Evolutionary conservation across 2,329 filamentous ascomycete genomes (phyloP).

Genomic region (Nigrospora osmanthi): DNA sequence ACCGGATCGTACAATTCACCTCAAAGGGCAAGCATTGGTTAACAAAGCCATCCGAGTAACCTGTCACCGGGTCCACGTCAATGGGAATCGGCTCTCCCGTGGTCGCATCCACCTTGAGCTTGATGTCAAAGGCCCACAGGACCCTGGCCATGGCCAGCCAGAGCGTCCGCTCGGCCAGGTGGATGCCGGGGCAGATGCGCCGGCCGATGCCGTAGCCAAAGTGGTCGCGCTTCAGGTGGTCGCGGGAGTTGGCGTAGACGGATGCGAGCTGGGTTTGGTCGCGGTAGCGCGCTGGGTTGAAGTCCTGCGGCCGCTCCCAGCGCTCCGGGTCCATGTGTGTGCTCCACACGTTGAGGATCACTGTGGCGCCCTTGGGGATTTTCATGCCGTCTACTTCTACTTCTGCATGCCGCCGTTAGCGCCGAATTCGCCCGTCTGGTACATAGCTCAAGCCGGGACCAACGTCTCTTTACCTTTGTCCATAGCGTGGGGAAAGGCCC

Average conservation of each 20-base stretch:
- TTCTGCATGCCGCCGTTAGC: constrained; percentile 13
- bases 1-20: constrained; percentile 3
- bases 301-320: constrained; percentile 17
- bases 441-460: background rate
- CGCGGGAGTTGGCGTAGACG: constrained; percentile 21
- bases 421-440: too few species aligned
- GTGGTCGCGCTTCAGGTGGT: constrained; percentile 25
- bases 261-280: constrained; percentile 24
- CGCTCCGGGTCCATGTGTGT: constrained; percentile 22
- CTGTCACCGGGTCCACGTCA: constrained; percentile 6
- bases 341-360: constrained; percentile 26
- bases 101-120: background rate
- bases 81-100: constrained; percentile 3
- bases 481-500: constrained; percentile 27
- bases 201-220: constrained; percentile 39
- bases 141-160: constrained; percentile 27
- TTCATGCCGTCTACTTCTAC: constrained; percentile 28
- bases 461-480: constrained; percentile 9
- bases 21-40: constrained; percentile 5
- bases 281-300: constrained; percentile 18
- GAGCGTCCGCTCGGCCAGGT: constrained; percentile 38
- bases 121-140: constrained; percentile 37
- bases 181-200: constrained; percentile 39
- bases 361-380: constrained; percentile 28
- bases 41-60: constrained; percentile 6